phyloP scores from a whole-genome alignment of 345 rosid species.

The Citrus hindsii region DNA sequence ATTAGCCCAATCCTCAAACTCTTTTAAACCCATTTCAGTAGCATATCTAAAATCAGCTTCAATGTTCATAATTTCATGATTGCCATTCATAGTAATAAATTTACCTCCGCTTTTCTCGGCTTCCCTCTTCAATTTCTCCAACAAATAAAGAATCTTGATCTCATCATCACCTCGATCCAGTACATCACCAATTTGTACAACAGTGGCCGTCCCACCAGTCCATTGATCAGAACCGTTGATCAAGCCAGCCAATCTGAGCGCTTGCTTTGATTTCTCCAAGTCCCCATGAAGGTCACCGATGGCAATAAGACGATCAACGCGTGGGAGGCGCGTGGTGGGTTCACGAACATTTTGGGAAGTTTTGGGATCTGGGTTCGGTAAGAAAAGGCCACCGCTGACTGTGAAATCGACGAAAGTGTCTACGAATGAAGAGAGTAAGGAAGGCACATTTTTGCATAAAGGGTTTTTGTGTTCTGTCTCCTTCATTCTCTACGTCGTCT shows the following conservation, averaged over 20 bases:
- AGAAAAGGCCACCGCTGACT: conserved; percentile 60
- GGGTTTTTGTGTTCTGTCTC: conserved; percentile 14
- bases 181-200: conserved; percentile 86
- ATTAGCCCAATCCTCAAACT: conserved; percentile 66
- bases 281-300: conserved; percentile 93
- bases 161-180: conserved; percentile 88
- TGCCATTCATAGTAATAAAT: conserved; percentile 78
- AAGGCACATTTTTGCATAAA: conserved; percentile 47
- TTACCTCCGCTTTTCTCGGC: conserved; percentile 64
- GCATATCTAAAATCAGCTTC: conserved; percentile 80
- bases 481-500: conserved; percentile 25
- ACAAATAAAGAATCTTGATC: conserved; percentile 67
- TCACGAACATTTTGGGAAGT: conserved; percentile 8
- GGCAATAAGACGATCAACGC: conserved; percentile 67
- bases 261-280: conserved; percentile 59
- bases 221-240: conserved; percentile 60
- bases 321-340: conserved; percentile 32
- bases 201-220: conserved; percentile 72
- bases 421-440: conserved; percentile 64
- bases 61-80: conserved; percentile 93
- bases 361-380: conserved; percentile 26
- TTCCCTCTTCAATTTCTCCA: conserved; percentile 75
- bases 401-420: conserved; percentile 84
- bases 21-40: conserved; percentile 57
- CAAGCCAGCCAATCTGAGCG: conserved; percentile 67